Evolutionary conservation across 352 stramenopile species (phyloP).

Genomic region (Elongisporangium undulatum): DNA sequence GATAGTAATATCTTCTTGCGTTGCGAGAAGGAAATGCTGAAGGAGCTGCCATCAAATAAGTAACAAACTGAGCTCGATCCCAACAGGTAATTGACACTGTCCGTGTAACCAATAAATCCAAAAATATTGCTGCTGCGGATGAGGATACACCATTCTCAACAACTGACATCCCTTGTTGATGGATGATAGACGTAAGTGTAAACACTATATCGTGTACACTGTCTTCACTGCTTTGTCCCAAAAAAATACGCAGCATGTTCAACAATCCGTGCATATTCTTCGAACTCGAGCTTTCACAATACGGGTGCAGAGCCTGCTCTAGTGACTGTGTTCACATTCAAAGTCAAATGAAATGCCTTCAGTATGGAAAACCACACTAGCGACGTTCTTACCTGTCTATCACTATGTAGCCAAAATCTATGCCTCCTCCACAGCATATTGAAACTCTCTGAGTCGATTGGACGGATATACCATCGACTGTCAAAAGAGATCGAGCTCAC

Average conservation of each 20-base stretch:
- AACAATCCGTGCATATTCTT: neutral
- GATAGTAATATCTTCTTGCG: constrained; percentile 12
- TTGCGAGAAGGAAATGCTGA: constrained; percentile 13
- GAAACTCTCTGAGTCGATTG: neutral
- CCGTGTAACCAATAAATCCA: neutral
- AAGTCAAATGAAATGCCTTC: neutral
- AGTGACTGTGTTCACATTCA: neutral
- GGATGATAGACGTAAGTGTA: constrained; percentile 23
- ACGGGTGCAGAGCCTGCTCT: neutral
- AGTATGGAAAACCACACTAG: neutral
- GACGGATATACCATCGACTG: neutral
- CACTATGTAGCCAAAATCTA: neutral
- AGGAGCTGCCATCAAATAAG: constrained; percentile 1
- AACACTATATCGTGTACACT: constrained; percentile 22
- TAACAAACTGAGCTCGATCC: neutral
- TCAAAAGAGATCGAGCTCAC: neutral
- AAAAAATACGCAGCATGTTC: neutral
- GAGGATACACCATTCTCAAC: neutral
- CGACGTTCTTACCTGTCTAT: neutral
- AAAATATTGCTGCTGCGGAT: neutral
- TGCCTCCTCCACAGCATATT: neutral
- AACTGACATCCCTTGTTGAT: constrained; percentile 14
- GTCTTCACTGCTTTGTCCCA: neutral
- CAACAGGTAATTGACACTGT: neutral
- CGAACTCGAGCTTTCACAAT: neutral